Base-by-base conservation (phyloP, 306 rosid genomes). In the Comarum palustre region DNA sequence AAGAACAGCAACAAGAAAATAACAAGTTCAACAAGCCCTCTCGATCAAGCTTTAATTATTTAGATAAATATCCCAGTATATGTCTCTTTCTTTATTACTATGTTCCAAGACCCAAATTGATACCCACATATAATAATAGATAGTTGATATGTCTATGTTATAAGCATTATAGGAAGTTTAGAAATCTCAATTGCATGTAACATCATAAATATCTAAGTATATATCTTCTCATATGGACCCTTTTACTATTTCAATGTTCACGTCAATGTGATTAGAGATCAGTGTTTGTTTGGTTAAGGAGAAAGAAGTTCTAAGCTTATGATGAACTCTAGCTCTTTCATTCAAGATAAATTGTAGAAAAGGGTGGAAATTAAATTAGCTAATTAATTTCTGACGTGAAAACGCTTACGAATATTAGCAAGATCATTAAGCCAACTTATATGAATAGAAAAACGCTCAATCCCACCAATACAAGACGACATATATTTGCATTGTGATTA, bases 111-210 rank as follows among this genome's bases (percentile, higher is more conserved):
- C 57, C 36, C 24, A 3, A 52, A 17, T 14, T n/a, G 22, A 67
- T 67, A 19, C 36, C 38, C 41, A 29, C 9, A 27, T 11, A 27
- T 58, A 27, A 4, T 60, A 60, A 17, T 25, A 2, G 27, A 25
- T 8, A 10, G 42, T 27, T 68, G 58, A 68, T 47, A 29, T 29
- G 13, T 10, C 39, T 46, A 48, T 47, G 43, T 29, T 27, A n/a
- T 50, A n/a, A 50, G 25, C 17, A 45, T 32, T 66, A 22, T 17
- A 4, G 20, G 70, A 41, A 67, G 39, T 27, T 14, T 25, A 43
- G 22, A 67, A 25, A 67, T 15, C 41, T 27, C 50, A 48, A 31
- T 68, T 47, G 43, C 73, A 47, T 13, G n/a, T 47, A 68, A 47
- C 59, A 47, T 31, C 29, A 36, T 19, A 45, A 7, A 39, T 39